Evolutionary conservation across 768 basidiomycete species (phyloP), one percentile per base, ranked within the genome.

Genomic region (Suillus paluster): DNA sequence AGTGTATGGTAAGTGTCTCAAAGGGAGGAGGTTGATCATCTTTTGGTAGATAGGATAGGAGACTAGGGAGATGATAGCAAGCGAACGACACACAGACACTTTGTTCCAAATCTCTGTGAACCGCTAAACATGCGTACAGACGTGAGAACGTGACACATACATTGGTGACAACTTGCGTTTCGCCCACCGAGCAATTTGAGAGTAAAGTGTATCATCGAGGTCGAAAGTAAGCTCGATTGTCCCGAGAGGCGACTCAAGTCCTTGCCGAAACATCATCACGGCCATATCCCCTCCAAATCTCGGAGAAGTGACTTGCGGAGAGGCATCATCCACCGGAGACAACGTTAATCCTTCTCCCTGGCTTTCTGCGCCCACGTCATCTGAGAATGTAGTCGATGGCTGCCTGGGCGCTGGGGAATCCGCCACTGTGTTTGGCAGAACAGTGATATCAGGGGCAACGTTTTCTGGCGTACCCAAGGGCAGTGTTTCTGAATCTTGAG

Each of bases 41-140:
- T 64, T 54, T 36, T 48, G 46, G 64, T 59, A n/a, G 53, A 57
- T 52, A 63, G 64, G 61, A 63, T 41, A 55, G 52, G 60, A 69
- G 63, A 30, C 71, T 72, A 8, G 66, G 62, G 45, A 72, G 73
- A 36, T 68, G 71, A 71, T 81, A 86, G 55, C 81, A 84, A 5
- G 72, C 79, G 33, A 86, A 66, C 3, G 82, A 81, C 27, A 84
- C 63, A 57, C 83, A 85, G 25, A 80, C 67, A 42, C 77, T 78
- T 17, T 67, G 60, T 34, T 68, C 53, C 25, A 81, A 57, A 46
- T 78, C 70, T 25, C 81, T 81, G 48, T 30, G 8, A 61, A 57
- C 19, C 9, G 38, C 38, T 64, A 17, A 34, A 50, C 44, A 30
- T 23, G 30, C 41, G 27, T n/a, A 59, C 25, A 30, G 17, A 17